Percentiles rank a stretch among this genome's conserved stretches.
These are phyloP conservation scores for Colletotrichum tropicicola DNA, from an alignment of 2,329 filamentous ascomycete species.

Conservation along the genomic window DNA sequence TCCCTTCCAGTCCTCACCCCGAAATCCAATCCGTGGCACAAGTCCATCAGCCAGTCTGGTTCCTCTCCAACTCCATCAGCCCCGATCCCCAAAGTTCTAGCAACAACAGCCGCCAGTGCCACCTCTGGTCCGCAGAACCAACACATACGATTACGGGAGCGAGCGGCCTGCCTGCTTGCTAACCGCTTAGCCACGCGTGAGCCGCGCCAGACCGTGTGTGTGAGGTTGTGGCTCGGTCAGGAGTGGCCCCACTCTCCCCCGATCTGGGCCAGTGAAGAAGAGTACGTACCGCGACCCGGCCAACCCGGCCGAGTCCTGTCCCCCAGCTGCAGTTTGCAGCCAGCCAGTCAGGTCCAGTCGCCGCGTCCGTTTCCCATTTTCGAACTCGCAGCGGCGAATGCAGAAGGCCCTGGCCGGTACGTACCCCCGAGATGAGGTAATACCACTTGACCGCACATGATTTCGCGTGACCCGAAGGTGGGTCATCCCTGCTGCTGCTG, in stretches of 20 bases:
- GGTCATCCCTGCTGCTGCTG: slow-evolving; percentile 27
- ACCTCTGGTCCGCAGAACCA: not conserved
- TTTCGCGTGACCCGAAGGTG: slow-evolving; percentile 22
- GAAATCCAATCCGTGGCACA: not conserved
- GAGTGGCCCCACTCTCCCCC: slow-evolving; percentile 4
- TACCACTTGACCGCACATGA: slow-evolving; percentile 19
- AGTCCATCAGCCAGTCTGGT: slow-evolving; percentile 2
- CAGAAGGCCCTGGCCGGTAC: not conserved
- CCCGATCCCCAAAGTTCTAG: not conserved
- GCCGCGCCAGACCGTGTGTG: slow-evolving; percentile 2
- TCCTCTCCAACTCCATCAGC: not conserved
- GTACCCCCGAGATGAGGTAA: slow-evolving; percentile 15
- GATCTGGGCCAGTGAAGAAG: slow-evolving; percentile 9
- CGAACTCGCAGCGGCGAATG: not conserved
- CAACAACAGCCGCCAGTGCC: slow-evolving; percentile 7
- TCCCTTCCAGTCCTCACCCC: not conserved
- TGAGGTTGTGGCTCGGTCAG: slow-evolving; percentile 24
- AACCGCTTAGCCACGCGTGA: slow-evolving; percentile 4
- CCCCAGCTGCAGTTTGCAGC: not conserved
- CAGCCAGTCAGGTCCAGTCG: not conserved
- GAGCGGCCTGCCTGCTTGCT: too few relatives aligned
- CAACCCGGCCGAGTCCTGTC: slow-evolving; percentile 26
- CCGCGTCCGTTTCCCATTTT: not conserved
- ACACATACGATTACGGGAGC: too few relatives aligned
- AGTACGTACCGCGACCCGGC: slow-evolving; percentile 23